Evolutionary conservation across 306 rosid genomes (phyloP).

Genomic region (Dryas octopetala): DNA sequence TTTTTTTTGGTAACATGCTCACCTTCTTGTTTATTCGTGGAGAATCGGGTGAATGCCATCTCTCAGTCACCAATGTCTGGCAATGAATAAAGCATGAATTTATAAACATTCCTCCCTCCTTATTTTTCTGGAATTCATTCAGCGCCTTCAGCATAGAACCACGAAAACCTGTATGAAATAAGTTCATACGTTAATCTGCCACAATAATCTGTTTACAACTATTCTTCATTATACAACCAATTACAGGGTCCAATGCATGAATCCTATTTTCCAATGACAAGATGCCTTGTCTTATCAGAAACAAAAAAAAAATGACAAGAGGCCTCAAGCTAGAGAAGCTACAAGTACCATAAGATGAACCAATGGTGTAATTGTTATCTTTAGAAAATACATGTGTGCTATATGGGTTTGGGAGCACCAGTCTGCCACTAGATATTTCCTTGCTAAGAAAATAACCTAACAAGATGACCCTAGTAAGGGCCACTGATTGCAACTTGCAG

Average conservation of each 20-base stretch:
- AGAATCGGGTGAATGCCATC: conserved; percentile 83
- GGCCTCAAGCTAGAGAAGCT: conserved; percentile 1
- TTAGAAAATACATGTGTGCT: background rate
- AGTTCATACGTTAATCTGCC: conserved; percentile 24
- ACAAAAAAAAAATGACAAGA: background rate
- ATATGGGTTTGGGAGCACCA: background rate
- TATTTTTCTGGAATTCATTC: conserved; percentile 55
- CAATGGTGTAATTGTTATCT: background rate
- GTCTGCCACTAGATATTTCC: background rate
- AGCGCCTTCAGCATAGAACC: conserved; percentile 63
- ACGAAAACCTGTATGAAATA: conserved; percentile 64
- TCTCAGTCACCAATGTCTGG: conserved; percentile 71
- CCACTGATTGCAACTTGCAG: background rate
- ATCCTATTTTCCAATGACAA: background rate
- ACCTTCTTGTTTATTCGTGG: conserved; percentile 75
- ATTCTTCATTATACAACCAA: background rate
- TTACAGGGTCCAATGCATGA: background rate
- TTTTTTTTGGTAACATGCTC: background rate
- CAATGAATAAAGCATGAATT: conserved; percentile 89
- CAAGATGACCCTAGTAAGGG: background rate
- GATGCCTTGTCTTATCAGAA: no score
- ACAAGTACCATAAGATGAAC: background rate
- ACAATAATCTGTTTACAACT: background rate
- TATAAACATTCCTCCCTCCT: conserved; percentile 71
- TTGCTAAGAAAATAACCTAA: background rate